Percentiles rank a stretch among this genome's conserved stretches.
These are phyloP conservation scores for Fusarium falciforme DNA, from an alignment of 2,329 filamentous ascomycete genomes.

Conservation along the genomic window DNA sequence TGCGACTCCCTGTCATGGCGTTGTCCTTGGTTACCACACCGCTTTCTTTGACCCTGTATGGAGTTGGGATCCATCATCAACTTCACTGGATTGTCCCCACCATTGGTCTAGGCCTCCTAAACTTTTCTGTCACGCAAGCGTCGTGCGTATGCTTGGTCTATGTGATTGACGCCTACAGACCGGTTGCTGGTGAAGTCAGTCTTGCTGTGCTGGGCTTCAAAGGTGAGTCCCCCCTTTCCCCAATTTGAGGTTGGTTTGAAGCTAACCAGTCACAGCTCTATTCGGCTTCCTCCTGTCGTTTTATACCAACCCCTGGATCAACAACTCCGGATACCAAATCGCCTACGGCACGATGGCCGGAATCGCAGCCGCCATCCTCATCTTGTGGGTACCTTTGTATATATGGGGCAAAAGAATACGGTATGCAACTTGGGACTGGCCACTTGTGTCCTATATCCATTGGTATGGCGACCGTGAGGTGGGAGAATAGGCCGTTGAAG, in stretches of 20 bases:
- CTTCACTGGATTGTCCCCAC: conserved; percentile 68
- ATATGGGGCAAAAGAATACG: conserved; percentile 63
- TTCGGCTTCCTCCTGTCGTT: conserved; percentile 71
- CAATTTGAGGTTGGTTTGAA: not conserved
- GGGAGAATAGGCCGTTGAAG: conserved; percentile 55
- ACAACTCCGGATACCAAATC: conserved; percentile 58
- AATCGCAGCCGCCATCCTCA: conserved; percentile 59
- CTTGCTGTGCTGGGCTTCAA: conserved; percentile 67
- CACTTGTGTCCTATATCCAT: conserved; percentile 56
- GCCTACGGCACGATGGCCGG: conserved; percentile 69
- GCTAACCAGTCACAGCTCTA: conserved; percentile 50
- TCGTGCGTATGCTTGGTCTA: conserved; percentile 69
- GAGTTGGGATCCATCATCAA: conserved; percentile 58
- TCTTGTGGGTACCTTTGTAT: conserved; percentile 63
- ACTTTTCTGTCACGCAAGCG: conserved; percentile 66
- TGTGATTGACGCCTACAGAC: conserved; percentile 67
- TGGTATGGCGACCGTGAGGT: conserved; percentile 67
- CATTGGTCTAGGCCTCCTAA: conserved; percentile 64
- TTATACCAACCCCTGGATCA: conserved; percentile 70
- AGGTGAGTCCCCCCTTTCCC: conserved; percentile 49
- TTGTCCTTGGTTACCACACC: conserved; percentile 64
- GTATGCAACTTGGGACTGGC: conserved; percentile 61
- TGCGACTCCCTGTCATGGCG: conserved; percentile 66
- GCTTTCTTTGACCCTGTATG: conserved; percentile 58
- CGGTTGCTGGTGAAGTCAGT: conserved; percentile 66